Evolutionary conservation across 2,329 filamentous ascomycete genomes (phyloP).

Genomic region (Hymenoscyphus albidus): DNA sequence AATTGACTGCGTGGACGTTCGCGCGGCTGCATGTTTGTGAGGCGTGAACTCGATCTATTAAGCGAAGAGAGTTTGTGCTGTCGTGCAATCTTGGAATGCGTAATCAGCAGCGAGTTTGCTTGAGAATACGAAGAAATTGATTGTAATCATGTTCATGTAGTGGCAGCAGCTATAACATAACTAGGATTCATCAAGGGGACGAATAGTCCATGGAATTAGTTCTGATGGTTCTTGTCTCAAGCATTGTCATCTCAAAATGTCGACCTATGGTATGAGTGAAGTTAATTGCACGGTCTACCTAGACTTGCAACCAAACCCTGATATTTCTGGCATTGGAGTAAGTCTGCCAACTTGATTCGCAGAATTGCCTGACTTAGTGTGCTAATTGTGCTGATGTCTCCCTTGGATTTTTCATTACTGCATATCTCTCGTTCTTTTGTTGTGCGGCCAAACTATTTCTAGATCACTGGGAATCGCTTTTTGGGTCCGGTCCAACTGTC

Average conservation of each 20-base stretch:
- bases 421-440: background rate
- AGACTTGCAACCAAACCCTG: background rate
- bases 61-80: too few relatives aligned
- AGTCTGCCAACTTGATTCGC: background rate
- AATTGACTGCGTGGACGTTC: too few relatives aligned
- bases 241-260: background rate
- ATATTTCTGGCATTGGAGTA: constrained; percentile 3
- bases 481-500: background rate
- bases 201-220: too few relatives aligned
- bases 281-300: background rate
- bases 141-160: too few relatives aligned
- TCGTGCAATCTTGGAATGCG: too few relatives aligned
- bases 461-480: background rate
- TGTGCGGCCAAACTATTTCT: background rate
- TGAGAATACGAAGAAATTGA: too few relatives aligned
- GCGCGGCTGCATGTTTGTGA: too few relatives aligned
- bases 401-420: background rate
- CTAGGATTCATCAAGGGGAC: background rate
- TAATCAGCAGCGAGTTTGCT: too few relatives aligned
- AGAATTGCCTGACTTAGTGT: too few relatives aligned
- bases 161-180: background rate
- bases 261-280: background rate
- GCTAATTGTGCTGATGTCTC: background rate
- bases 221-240: too few relatives aligned
- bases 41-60: too few relatives aligned